These are phyloP conservation scores for Gracilaria vermiculophylla DNA, from an alignment of 23 red algal species.

Conservation along the genomic window DNA sequence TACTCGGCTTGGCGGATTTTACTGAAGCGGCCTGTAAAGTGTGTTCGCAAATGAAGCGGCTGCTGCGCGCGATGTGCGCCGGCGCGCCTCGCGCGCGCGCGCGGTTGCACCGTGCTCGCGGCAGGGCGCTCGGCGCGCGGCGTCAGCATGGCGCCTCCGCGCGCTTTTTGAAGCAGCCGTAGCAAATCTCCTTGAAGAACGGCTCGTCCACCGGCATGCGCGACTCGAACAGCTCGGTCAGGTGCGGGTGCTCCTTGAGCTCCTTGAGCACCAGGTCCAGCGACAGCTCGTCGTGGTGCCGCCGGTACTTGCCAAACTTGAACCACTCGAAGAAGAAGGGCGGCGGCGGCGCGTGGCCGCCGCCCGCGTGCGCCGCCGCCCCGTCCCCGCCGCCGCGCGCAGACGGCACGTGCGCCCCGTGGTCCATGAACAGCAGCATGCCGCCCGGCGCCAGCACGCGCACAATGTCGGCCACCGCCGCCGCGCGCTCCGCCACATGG, in stretches of 20 bases:
- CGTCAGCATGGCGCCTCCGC: background rate
- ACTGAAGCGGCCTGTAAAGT: too few species aligned
- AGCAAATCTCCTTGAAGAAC: constrained; percentile 26
- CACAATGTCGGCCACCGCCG: constrained; percentile 32
- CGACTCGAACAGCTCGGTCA: constrained; percentile 18
- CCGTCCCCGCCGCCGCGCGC: background rate
- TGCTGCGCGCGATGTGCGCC: too few species aligned
- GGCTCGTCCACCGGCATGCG: background rate
- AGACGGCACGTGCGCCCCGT: constrained; percentile 6
- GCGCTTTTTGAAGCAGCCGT: constrained; percentile 1
- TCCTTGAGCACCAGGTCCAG: constrained; percentile 26
- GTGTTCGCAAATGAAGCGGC: too few species aligned
- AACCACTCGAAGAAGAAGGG: constrained; percentile 43
- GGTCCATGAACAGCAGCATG: constrained; percentile 40
- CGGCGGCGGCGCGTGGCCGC: background rate
- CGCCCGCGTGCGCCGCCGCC: background rate
- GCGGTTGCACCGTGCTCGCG: too few species aligned
- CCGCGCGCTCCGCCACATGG: constrained; percentile 6
- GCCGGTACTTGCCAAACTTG: background rate
- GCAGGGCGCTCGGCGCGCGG: too few species aligned
- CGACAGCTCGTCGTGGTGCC: background rate
- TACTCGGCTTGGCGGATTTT: too few species aligned
- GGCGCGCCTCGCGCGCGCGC: too few species aligned
- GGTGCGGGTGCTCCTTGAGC: background rate
- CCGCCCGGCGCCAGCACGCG: constrained; percentile 37